Conservation (phyloP, 2,329 filamentous ascomycete genomes). For the Calonectria crousiana region DNA sequence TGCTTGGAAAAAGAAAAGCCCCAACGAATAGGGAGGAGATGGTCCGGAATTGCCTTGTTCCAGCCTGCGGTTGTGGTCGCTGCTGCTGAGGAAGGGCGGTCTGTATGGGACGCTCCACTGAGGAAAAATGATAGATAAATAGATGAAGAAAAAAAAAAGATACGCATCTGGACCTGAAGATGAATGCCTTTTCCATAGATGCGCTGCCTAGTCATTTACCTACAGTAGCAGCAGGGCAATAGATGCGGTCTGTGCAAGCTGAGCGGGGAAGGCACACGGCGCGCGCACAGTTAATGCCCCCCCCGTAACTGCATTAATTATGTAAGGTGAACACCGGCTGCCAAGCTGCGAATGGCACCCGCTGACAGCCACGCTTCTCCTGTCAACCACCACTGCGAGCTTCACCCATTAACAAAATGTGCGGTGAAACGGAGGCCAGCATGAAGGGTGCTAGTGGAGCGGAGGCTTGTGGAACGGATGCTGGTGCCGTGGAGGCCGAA, state of each 20-base stretch:
- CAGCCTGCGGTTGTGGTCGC: not conserved
- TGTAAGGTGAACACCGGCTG: not conserved
- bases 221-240: not conserved
- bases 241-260: not conserved
- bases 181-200: not conserved
- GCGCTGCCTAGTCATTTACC: not conserved
- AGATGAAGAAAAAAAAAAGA: not conserved
- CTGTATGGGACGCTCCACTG: not conserved
- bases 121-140: not conserved
- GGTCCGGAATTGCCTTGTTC: not conserved
- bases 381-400: not conserved
- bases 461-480: not conserved
- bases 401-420: not conserved
- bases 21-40: not conserved
- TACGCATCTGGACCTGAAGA: not conserved
- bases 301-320: constrained; percentile 5
- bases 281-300: not conserved
- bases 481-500: not conserved
- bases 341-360: not conserved
- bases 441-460: not conserved
- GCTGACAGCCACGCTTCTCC: not conserved
- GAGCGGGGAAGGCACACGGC: not conserved
- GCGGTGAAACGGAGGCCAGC: not conserved
- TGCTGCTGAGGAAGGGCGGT: not conserved
- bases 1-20: not conserved